Percentiles rank a stretch among this genome's conserved stretches.
Conservation (phyloP, 148 eudicot species). For the Linanthus parryae region DNA sequence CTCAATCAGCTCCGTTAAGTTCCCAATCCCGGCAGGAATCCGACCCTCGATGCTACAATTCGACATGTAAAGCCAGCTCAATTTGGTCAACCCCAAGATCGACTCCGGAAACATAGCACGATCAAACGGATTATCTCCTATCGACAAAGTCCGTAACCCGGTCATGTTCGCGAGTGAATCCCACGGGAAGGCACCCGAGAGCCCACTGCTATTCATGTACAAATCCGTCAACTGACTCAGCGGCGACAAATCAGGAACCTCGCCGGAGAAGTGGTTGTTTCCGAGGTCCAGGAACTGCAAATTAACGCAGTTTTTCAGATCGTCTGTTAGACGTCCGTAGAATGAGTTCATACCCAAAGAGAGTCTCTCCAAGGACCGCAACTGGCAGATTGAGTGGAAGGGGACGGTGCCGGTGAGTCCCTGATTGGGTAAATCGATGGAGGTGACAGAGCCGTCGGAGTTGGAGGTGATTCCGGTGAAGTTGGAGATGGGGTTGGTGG, state of each 20-base stretch:
- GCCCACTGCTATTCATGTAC: conserved; percentile 48
- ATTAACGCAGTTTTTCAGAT: conserved; percentile 28
- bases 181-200: conserved; percentile 74
- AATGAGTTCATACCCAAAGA: conserved; percentile 54
- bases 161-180: conserved; percentile 49
- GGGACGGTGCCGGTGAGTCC: conserved; percentile 47
- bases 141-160: conserved; percentile 29
- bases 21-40: conserved; percentile 60
- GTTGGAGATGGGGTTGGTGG: conserved; percentile 13
- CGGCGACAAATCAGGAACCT: conserved; percentile 49
- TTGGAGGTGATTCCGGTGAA: conserved; percentile 52
- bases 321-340: conserved; percentile 19
- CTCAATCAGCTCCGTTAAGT: conserved; percentile 35
- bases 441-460: conserved; percentile 19
- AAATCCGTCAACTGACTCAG: conserved; percentile 27
- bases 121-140: conserved; percentile 71
- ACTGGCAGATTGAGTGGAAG: conserved; percentile 38
- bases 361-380: conserved; percentile 50
- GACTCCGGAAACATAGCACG: conserved; percentile 38
- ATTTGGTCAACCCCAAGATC: conserved; percentile 22
- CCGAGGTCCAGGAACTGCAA: conserved; percentile 68
- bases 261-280: conserved; percentile 56
- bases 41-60: conserved; percentile 65
- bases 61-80: conserved; percentile 57
- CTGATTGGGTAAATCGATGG: conserved; percentile 53